Conservation (phyloP, 2,329 filamentous ascomycete genomes). For the Diplocarpon rosae region DNA sequence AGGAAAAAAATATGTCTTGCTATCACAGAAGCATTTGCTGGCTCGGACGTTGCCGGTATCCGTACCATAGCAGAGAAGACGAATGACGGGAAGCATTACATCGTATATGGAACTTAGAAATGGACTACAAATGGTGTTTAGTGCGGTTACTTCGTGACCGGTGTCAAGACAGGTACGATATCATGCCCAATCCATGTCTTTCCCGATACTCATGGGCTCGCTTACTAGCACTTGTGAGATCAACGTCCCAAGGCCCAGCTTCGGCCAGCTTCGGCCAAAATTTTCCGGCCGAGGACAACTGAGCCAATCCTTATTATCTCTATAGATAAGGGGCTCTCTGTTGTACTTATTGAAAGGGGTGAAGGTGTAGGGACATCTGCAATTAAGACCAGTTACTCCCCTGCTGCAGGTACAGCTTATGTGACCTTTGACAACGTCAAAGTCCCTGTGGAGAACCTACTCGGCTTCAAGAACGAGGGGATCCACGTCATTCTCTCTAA, state of each 20-base stretch:
- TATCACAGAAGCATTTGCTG: slow-evolving; percentile 82
- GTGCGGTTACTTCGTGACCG: slow-evolving; percentile 73
- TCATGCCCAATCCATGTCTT: too few relatives aligned
- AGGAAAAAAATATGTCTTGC: slow-evolving; percentile 83
- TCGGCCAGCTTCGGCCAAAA: too few relatives aligned
- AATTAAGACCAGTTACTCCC: slow-evolving; percentile 75
- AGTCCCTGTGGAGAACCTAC: slow-evolving; percentile 65
- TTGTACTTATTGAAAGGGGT: slow-evolving; percentile 62
- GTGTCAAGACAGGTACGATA: slow-evolving; percentile 48
- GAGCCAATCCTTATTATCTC: too few relatives aligned
- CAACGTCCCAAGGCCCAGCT: too few relatives aligned
- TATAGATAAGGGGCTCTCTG: slow-evolving; percentile 60
- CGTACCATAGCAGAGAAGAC: slow-evolving; percentile 71
- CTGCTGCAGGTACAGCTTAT: slow-evolving; percentile 55
- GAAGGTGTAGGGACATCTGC: slow-evolving; percentile 66
- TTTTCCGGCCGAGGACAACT: too few relatives aligned
- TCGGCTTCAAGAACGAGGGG: slow-evolving; percentile 77
- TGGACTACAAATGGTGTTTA: slow-evolving; percentile 79
- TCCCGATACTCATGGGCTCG: too few relatives aligned
- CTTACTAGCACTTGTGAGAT: too few relatives aligned
- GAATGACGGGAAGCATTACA: slow-evolving; percentile 57
- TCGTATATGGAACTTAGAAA: slow-evolving; percentile 71
- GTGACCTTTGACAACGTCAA: slow-evolving; percentile 81
- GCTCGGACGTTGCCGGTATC: slow-evolving; percentile 69
- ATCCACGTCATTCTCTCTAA: slow-evolving; percentile 77